A percentile compares a stretch with the other conserved stretches of the same genome.
phyloP scores from a whole-genome alignment of 495 filamentous ascomycete genomes.

The Penicillium mononematosum region DNA sequence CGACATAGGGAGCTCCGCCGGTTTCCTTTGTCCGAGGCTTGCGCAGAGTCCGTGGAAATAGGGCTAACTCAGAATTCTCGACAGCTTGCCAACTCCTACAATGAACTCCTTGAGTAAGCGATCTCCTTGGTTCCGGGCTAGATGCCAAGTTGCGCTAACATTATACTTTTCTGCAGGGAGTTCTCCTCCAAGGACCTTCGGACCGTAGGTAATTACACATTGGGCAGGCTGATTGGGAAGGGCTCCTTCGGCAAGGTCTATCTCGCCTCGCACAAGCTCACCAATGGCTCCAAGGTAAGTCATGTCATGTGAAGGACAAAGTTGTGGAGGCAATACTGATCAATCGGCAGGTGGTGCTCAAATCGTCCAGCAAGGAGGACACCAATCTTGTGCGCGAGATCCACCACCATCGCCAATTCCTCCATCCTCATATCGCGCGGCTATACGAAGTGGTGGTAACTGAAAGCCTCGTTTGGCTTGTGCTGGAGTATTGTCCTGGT shows the following conservation, averaged over 20 bases:
- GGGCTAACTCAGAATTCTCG: conserved; percentile 24
- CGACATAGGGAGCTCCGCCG: conserved; percentile 1
- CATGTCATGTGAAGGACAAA: neutral
- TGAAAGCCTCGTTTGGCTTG: conserved; percentile 91
- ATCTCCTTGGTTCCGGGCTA: neutral
- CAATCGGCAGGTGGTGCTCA: conserved; percentile 78
- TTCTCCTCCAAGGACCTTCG: conserved; percentile 90
- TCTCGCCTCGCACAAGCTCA: conserved; percentile 93
- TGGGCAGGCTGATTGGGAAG: conserved; percentile 91
- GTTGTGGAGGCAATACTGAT: neutral
- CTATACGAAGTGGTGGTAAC: conserved; percentile 98
- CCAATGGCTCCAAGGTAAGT: conserved; percentile 93
- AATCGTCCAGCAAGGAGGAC: conserved; percentile 94
- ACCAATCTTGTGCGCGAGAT: conserved; percentile 95
- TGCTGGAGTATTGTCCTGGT: conserved; percentile 96
- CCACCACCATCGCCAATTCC: conserved; percentile 95
- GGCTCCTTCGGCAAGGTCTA: conserved; percentile 99
- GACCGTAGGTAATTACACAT: conserved; percentile 89
- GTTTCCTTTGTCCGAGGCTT: conserved; percentile 2
- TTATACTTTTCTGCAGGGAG: conserved; percentile 57
- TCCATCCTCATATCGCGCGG: conserved; percentile 95
- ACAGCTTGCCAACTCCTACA: conserved; percentile 94
- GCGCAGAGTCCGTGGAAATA: conserved; percentile 6
- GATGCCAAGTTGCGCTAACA: conserved; percentile 14
- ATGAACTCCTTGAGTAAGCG: conserved; percentile 88